phyloP scores from a whole-genome alignment of 192 early-diverging fungal species.

The Gonapodya sp. region DNA sequence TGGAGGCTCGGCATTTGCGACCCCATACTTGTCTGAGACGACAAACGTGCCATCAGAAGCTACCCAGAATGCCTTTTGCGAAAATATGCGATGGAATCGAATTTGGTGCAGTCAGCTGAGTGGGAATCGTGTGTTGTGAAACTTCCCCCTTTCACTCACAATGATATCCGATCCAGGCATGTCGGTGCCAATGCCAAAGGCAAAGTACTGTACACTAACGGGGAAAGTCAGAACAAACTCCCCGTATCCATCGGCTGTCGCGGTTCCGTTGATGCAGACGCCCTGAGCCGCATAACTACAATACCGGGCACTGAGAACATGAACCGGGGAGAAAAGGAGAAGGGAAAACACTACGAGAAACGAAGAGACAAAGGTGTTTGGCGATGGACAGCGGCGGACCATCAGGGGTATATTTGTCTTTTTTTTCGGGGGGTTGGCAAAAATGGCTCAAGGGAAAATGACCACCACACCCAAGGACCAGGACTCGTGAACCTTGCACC shows the following conservation, averaged over 20 bases:
- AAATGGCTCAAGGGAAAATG: too few relatives aligned
- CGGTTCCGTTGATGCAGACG: background rate
- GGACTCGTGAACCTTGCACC: too few relatives aligned
- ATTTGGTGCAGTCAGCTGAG: background rate
- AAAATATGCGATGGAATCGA: background rate
- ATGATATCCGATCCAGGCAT: background rate
- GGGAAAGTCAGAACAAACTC: background rate
- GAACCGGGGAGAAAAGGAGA: background rate
- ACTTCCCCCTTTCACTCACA: background rate
- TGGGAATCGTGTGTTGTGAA: background rate
- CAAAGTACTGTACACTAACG: background rate
- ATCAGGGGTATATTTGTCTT: too few relatives aligned
- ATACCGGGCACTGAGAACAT: background rate
- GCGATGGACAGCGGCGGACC: too few relatives aligned
- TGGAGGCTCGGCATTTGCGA: background rate
- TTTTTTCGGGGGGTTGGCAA: too few relatives aligned
- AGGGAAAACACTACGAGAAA: background rate
- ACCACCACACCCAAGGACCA: too few relatives aligned
- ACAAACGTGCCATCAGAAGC: background rate
- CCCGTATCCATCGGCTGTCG: background rate
- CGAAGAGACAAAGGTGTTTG: too few relatives aligned
- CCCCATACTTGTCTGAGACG: background rate
- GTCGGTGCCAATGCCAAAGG: background rate
- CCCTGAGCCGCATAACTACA: background rate
- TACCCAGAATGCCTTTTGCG: background rate